phyloP scores from a whole-genome alignment of 2,329 filamentous ascomycete genomes.

The Penicillium hesseltinei region DNA sequence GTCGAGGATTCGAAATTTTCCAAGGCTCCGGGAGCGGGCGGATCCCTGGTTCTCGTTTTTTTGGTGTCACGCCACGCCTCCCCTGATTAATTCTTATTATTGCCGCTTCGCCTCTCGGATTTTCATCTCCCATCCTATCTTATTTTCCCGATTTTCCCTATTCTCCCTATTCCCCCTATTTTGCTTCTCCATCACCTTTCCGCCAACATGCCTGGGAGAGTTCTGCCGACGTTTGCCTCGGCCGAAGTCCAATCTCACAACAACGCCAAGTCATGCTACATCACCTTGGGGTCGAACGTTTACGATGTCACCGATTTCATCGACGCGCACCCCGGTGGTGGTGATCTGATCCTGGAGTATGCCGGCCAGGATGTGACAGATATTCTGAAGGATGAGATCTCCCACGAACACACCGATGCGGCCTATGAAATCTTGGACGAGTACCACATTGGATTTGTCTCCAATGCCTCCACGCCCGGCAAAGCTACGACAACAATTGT shows the following conservation, averaged over 20 bases:
- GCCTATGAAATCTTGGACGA: slow-evolving; percentile 97
- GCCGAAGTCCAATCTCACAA: slow-evolving; percentile 81
- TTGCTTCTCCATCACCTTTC: neutral
- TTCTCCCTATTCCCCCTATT: neutral
- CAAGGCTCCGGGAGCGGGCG: slow-evolving; percentile 17
- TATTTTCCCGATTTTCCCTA: neutral
- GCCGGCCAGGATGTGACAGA: slow-evolving; percentile 80
- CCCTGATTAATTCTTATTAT: slow-evolving; percentile 17
- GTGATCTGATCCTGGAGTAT: slow-evolving; percentile 83
- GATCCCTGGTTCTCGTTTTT: slow-evolving; percentile 10
- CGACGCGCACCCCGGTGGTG: slow-evolving; percentile 85
- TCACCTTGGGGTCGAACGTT: slow-evolving; percentile 83
- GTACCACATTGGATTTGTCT: slow-evolving; percentile 76
- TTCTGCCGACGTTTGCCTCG: slow-evolving; percentile 76
- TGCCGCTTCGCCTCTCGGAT: neutral
- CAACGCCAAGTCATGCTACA: slow-evolving; percentile 80
- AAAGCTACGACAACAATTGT: slow-evolving; percentile 26
- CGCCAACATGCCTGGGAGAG: slow-evolving; percentile 70
- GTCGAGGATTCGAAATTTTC: slow-evolving; percentile 6
- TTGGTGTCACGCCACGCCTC: slow-evolving; percentile 25
- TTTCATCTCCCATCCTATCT: neutral
- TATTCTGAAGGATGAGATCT: slow-evolving; percentile 78
- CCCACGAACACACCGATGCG: slow-evolving; percentile 82
- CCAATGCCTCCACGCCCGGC: slow-evolving; percentile 53
- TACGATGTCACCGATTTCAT: slow-evolving; percentile 94